Conservation (phyloP, 1,284 basidiomycete genomes). For the Sphagnurus paluster region DNA sequence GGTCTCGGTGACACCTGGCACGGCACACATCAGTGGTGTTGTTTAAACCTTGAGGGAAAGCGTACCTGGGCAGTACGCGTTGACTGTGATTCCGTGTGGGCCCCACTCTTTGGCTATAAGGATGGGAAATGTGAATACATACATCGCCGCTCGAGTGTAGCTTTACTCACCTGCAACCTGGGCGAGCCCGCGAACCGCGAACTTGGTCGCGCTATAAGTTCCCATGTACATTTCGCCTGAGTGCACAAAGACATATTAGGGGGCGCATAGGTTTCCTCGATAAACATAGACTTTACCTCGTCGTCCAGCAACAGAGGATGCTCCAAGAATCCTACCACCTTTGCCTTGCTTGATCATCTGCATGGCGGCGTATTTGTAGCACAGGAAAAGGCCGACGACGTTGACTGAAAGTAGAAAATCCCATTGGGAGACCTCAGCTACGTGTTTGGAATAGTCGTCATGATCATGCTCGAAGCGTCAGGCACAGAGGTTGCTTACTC, state of each 20-base stretch:
- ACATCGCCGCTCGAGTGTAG: neutral
- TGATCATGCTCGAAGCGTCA: neutral
- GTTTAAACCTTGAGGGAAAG: neutral
- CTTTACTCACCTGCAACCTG: conserved; percentile 25
- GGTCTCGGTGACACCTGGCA: conserved; percentile 15
- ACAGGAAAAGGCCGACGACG: conserved; percentile 25
- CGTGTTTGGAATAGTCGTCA: neutral
- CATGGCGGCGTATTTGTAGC: conserved; percentile 27
- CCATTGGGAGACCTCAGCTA: conserved; percentile 22
- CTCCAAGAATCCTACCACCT: conserved; percentile 30
- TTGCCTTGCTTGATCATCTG: conserved; percentile 29
- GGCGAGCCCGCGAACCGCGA: conserved; percentile 32
- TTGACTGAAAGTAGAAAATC: conserved; percentile 23
- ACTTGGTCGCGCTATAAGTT: conserved; percentile 29
- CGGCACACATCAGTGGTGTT: too few species aligned
- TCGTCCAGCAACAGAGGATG: conserved; percentile 23
- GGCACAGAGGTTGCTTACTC: conserved; percentile 11
- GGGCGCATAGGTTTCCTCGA: too few species aligned
- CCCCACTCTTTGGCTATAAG: conserved; percentile 26
- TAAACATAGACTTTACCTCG: conserved; percentile 19
- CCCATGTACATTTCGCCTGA: conserved; percentile 15
- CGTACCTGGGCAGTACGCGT: conserved; percentile 30
- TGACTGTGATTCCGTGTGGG: conserved; percentile 31
- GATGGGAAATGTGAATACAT: neutral
- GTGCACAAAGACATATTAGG: too few species aligned